Base-by-base conservation (phyloP, 2,329 filamentous ascomycete genomes). In the Pezicula carpinea region DNA sequence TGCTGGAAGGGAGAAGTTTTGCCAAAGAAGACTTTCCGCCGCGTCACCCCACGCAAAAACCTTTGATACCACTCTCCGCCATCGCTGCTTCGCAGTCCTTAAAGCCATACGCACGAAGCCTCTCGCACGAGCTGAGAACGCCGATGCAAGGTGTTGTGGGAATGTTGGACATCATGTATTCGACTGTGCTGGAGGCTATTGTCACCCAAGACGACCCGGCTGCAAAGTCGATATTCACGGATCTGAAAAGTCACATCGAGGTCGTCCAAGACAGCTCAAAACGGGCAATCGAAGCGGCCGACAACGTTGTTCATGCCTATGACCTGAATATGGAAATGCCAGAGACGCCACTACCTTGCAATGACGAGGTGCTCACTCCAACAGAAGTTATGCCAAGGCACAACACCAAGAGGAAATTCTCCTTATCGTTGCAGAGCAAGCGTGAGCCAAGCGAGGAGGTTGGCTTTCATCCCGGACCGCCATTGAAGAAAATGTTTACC, bases 101-200 rank as follows among this genome's bases (percentile, higher is more conserved):
- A 15, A 83, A 85, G 58, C 83, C 84, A 0, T 87, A 85, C 59
- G 84, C 84, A n/a, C 75, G 82, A 52, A 86, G 80, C 58, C 66
- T 88, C 26, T 88, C 84, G 0, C 84, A 88, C 55, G 84, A 88
- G 60, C 64, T 88, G 39, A 72, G 84, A 51, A 88, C 84, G 3
- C 84, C 84, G 1, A 87, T 88, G 83, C 84, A 88, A 63, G 84
- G 84, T 35, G 82, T 88, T 6, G 82, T 88, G 13, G 84, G 84
- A 6, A 87, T 87, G 83, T 67, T 88, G 36, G 84, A 88, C 65
- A 81, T 88, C 50, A 87, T 88, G 82, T 82, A 87, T 65, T 80
- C 83, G 3, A 86, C 82, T 2, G 80, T 87, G 2, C 74, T 83
- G 48, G 83, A 87, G 59, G 80, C 80, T 15, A 74, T 82, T 6